Evolutionary conservation across 495 filamentous ascomycete genomes (phyloP).

Genomic region (Talaromyces liani): DNA sequence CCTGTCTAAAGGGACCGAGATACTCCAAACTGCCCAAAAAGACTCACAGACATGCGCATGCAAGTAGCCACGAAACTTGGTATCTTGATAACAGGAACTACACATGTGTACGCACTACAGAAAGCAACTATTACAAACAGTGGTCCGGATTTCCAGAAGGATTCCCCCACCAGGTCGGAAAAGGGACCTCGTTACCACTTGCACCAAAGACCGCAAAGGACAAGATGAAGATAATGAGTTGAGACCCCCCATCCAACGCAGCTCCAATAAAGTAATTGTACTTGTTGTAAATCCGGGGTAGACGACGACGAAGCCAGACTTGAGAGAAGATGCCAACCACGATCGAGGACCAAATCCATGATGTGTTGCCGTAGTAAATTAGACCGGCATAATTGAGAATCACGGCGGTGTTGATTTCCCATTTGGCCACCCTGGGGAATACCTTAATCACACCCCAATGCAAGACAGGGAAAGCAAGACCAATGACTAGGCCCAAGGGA

Average conservation of each 20-base stretch:
- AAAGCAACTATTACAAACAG: not conserved
- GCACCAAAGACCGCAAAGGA: slow-evolving; percentile 45
- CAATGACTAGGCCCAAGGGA: slow-evolving; percentile 23
- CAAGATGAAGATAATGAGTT: slow-evolving; percentile 40
- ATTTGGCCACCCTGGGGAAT: slow-evolving; percentile 1
- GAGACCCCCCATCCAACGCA: slow-evolving; percentile 42
- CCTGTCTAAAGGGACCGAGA: too few species aligned
- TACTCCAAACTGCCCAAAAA: too few species aligned
- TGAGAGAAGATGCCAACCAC: slow-evolving; percentile 34
- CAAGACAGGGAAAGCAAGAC: slow-evolving; percentile 22
- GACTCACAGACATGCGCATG: too few species aligned
- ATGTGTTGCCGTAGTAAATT: slow-evolving; percentile 30
- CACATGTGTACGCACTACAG: too few species aligned
- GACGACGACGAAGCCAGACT: slow-evolving; percentile 35
- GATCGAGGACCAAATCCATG: slow-evolving; percentile 22
- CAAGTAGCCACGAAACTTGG: too few species aligned
- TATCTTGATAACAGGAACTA: too few species aligned
- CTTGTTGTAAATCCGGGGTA: slow-evolving; percentile 39
- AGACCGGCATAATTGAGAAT: slow-evolving; percentile 27
- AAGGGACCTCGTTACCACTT: slow-evolving; percentile 9
- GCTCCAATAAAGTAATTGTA: slow-evolving; percentile 46
- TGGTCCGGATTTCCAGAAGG: not conserved
- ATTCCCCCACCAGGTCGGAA: slow-evolving; percentile 6
- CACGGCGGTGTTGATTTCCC: slow-evolving; percentile 22
- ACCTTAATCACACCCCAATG: slow-evolving; percentile 1